These are phyloP conservation scores for Penicillium sp. DNA, from an alignment of 2,329 filamentous ascomycete genomes.

Conservation along the genomic window DNA sequence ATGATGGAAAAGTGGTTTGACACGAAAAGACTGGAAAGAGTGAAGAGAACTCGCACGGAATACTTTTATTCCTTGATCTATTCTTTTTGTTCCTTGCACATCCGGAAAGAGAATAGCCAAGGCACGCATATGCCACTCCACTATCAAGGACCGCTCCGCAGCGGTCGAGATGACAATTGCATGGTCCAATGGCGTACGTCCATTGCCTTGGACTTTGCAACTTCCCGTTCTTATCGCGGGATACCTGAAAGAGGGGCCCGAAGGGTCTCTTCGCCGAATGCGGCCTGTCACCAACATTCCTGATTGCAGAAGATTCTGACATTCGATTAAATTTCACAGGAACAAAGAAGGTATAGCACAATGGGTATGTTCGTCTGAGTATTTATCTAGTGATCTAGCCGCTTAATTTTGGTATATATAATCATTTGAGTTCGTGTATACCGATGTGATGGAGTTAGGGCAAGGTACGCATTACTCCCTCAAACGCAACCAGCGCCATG, in stretches of 20 bases:
- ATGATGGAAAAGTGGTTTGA: background rate
- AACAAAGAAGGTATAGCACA: background rate
- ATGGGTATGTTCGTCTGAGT: background rate
- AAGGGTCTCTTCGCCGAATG: slow-evolving; percentile 13
- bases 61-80: slow-evolving; percentile 4
- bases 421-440: slow-evolving; percentile 7
- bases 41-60: background rate
- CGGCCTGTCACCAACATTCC: slow-evolving; percentile 16
- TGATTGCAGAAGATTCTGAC: background rate
- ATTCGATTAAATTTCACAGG: background rate
- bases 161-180: slow-evolving; percentile 3
- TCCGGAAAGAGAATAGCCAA: slow-evolving; percentile 15
- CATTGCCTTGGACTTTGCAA: background rate
- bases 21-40: background rate
- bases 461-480: slow-evolving; percentile 74
- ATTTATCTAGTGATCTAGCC: background rate
- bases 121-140: slow-evolving; percentile 7
- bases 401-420: background rate
- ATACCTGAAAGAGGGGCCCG: slow-evolving; percentile 15
- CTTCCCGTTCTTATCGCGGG: slow-evolving; percentile 2
- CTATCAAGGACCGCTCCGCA: background rate
- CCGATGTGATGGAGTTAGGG: slow-evolving; percentile 28
- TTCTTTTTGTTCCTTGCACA: no score
- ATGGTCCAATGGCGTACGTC: slow-evolving; percentile 9
- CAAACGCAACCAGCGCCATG: slow-evolving; percentile 88